Evolutionary conservation across 208 protist species (phyloP).

Genomic region (Acanthamoeba castellanii): DNA sequence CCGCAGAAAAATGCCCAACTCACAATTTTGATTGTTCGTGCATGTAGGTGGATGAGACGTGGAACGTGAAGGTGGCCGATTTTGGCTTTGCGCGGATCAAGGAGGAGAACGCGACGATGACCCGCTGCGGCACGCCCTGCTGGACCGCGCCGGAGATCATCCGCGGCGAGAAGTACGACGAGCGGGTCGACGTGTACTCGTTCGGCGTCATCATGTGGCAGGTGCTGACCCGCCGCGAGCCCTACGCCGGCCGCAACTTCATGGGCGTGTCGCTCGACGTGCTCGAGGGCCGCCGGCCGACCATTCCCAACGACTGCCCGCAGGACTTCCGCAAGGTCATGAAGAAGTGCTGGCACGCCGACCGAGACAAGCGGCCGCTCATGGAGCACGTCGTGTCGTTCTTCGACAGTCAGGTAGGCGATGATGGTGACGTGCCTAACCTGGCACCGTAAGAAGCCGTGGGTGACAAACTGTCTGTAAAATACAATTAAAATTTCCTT

Average conservation of each 20-base stretch:
- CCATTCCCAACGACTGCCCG: neutral
- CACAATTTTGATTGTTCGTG: too few species aligned
- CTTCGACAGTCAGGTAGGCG: neutral
- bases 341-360: constrained; percentile 21
- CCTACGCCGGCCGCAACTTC: constrained; percentile 21
- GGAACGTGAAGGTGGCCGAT: constrained; percentile 41
- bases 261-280: constrained; percentile 48
- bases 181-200: neutral
- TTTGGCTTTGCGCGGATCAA: constrained; percentile 42
- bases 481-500: too few species aligned
- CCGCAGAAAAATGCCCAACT: too few species aligned
- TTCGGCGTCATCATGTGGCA: constrained; percentile 31
- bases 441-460: too few species aligned
- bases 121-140: constrained; percentile 39
- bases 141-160: constrained; percentile 55
- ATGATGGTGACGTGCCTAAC: neutral
- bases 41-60: neutral
- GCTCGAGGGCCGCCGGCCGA: neutral
- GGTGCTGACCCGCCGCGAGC: neutral
- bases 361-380: neutral
- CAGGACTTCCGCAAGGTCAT: neutral
- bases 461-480: too few species aligned
- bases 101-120: constrained; percentile 52
- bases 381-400: neutral
- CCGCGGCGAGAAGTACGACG: constrained; percentile 18